Evolutionary conservation across 2,329 filamentous ascomycete species (phyloP).

Genomic region (Colletotrichum sp.): DNA sequence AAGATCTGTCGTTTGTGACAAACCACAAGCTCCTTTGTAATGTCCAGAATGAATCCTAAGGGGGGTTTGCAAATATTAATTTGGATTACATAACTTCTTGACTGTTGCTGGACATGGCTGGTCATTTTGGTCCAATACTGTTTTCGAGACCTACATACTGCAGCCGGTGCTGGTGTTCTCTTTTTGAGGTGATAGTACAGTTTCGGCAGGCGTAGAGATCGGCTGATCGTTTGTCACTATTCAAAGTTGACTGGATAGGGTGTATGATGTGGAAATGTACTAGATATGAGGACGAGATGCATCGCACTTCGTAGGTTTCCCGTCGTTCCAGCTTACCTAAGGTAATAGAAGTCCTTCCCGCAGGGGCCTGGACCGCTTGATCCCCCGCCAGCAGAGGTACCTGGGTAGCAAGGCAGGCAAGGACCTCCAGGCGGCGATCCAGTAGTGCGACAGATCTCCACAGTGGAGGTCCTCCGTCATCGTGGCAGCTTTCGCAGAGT

Average conservation of each 20-base stretch:
- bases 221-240: not conserved
- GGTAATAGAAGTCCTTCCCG: not conserved
- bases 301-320: not conserved
- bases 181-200: not conserved
- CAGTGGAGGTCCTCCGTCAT: constrained; percentile 7
- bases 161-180: not conserved
- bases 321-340: not conserved
- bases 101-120: not conserved
- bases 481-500: not conserved
- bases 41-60: not conserved
- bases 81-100: not conserved
- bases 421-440: not conserved
- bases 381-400: not conserved
- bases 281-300: not conserved
- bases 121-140: not conserved
- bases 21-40: not conserved
- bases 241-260: not conserved
- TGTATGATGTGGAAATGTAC: not conserved
- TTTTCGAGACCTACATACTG: not conserved
- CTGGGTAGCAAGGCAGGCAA: not conserved
- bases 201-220: not conserved
- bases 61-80: not conserved
- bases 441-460: not conserved
- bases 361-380: not conserved
- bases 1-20: not conserved